Evolutionary conservation across 2,329 filamentous ascomycete species (phyloP), one percentile per base, ranked within the genome.

Genomic region (Pestalotiopsis sp.): DNA sequence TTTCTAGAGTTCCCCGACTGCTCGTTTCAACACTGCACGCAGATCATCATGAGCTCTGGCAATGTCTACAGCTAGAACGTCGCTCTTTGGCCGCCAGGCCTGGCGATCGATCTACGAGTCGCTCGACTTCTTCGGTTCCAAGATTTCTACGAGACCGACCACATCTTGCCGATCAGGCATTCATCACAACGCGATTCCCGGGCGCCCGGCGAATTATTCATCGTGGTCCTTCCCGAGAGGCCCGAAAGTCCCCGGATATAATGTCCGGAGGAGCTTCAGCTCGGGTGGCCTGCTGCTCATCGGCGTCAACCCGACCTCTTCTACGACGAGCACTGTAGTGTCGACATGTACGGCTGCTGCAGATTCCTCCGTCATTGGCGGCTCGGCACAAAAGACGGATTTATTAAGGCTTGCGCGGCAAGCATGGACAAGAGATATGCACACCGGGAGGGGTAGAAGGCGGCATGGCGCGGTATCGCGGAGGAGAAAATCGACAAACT

Each of bases 261-360:
- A 84, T 75, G 79, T 84, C 27, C 83, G 83, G 12, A 83, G 82
- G 69, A 86, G 84, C 73, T 86, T 87, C 74, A 84, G 86, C 41
- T 88, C 87, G 1, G 85, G 87, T 27, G 84, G 87, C 5, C 79
- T 88, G 45, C 78, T 89, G 31, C 82, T 89, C 17, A 75, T 88
- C 64, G 84, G 86, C 20, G 73, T 83, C 41, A 78, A 78, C 67
- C 80, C 84, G 25, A 80, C 78, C 41, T 74, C 80, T 3, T 78
- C 80, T 3, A 77, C 81, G 9, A 77, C 82, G 3, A 77, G 78
- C 39, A 75, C 81, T 0, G 79, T 81, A n/a, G 78, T 80, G 20
- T 77, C 79, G 20, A 79, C 80, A 66, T 84, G 82, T 72, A 77
- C 79, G 13, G 77, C 79, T 3, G 81, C 78, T 1, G 78, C 80